phyloP scores from a whole-genome alignment of 352 stramenopile species.

The Pythium chondricola region DNA sequence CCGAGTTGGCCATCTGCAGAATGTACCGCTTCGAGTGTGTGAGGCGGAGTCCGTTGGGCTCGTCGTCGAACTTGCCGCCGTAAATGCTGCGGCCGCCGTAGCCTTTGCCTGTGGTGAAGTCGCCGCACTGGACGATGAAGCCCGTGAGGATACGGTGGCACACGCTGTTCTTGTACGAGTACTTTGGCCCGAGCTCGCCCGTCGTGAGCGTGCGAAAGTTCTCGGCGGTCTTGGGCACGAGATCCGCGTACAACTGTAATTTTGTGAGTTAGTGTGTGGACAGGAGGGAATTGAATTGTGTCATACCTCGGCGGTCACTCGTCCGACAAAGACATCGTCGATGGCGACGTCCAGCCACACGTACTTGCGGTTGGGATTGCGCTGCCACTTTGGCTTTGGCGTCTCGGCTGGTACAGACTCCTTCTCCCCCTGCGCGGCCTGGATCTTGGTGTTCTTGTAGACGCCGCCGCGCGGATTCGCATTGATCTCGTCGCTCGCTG shows the following conservation, averaged over 20 bases:
- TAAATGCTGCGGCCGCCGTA: slow-evolving; percentile 97
- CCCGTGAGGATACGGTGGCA: slow-evolving; percentile 98
- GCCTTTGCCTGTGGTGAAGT: slow-evolving; percentile 91
- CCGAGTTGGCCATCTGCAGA: slow-evolving; percentile 97
- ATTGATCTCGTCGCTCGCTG: slow-evolving; percentile 2
- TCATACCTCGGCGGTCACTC: slow-evolving; percentile 63
- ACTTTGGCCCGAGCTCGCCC: slow-evolving; percentile 89
- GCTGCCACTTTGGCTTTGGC: slow-evolving; percentile 26
- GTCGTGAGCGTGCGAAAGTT: slow-evolving; percentile 97
- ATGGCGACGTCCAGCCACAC: slow-evolving; percentile 84
- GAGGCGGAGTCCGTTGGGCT: slow-evolving; percentile 87
- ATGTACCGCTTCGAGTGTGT: slow-evolving; percentile 80
- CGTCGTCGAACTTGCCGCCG: slow-evolving; percentile 96
- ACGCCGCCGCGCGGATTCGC: background rate
- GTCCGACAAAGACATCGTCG: slow-evolving; percentile 59
- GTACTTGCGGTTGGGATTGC: slow-evolving; percentile 71
- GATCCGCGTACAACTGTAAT: slow-evolving; percentile 87
- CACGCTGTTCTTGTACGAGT: slow-evolving; percentile 95
- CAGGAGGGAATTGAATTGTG: background rate
- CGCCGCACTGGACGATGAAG: slow-evolving; percentile 98
- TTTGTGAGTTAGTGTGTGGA: background rate
- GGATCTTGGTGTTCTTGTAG: too few relatives aligned
- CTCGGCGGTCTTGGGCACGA: slow-evolving; percentile 96
- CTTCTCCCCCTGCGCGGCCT: background rate
- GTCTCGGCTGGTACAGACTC: background rate